Conservation (phyloP, 1,139 yeast species). For the Scheffersomyces insectosa region DNA sequence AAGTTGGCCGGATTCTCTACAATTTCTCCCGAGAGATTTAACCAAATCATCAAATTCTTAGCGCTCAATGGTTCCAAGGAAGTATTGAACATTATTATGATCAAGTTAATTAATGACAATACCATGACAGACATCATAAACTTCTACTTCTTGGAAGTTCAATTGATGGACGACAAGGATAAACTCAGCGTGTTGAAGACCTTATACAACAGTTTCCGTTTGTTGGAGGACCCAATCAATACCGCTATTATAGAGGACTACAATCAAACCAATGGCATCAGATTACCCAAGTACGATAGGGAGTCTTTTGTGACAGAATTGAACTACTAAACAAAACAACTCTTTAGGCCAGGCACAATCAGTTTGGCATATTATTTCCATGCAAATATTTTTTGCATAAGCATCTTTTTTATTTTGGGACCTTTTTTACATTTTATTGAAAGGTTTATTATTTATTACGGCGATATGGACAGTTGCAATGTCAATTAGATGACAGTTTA, state of each 20-base stretch:
- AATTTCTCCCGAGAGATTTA: conserved; percentile 26
- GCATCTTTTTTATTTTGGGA: neutral
- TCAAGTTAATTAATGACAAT: conserved; percentile 23
- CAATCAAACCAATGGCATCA: conserved; percentile 4
- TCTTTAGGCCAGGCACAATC: neutral
- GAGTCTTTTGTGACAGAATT: conserved; percentile 1
- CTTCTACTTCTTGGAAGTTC: conserved; percentile 32
- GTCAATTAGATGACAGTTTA: neutral
- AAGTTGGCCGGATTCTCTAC: conserved; percentile 18
- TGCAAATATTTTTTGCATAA: neutral
- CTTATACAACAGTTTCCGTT: conserved; percentile 17
- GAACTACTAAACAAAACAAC: conserved; percentile 1
- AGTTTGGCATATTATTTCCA: neutral
- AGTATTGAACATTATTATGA: conserved; percentile 28
- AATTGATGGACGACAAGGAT: conserved; percentile 16
- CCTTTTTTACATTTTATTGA: too few relatives aligned
- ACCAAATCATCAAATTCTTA: conserved; percentile 28
- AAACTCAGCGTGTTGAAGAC: conserved; percentile 16
- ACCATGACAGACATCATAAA: conserved; percentile 22
- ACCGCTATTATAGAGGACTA: conserved; percentile 13
- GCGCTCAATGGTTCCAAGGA: conserved; percentile 24
- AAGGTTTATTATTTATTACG: too few relatives aligned
- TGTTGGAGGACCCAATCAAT: conserved; percentile 20
- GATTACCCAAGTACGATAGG: neutral
- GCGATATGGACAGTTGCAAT: too few relatives aligned